A percentile compares a stretch with the other conserved stretches of the same genome.
phyloP scores from a whole-genome alignment of 2,329 filamentous ascomycete genomes.

The Cladophialophora yegresii region DNA sequence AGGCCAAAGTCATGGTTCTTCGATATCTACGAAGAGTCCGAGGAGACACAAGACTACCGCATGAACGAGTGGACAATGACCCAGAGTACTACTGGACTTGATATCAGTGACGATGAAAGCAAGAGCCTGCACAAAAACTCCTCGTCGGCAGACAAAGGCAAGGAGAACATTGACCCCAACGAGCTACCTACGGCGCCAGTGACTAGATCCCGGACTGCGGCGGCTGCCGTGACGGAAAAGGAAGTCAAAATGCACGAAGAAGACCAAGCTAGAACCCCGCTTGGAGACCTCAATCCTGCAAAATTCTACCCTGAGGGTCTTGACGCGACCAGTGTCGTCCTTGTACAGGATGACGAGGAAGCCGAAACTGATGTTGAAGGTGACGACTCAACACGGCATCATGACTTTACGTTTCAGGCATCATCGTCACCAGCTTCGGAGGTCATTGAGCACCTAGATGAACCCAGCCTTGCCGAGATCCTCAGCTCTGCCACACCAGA shows the following conservation, averaged over 20 bases:
- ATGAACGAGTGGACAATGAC: slow-evolving; percentile 65
- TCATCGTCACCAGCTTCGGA: slow-evolving; percentile 18
- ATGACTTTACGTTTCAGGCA: slow-evolving; percentile 28
- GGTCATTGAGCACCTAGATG: slow-evolving; percentile 22
- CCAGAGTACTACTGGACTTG: slow-evolving; percentile 76
- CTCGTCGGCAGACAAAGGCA: slow-evolving; percentile 61
- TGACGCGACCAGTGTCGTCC: slow-evolving; percentile 62
- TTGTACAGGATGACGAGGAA: slow-evolving; percentile 61
- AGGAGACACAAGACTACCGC: slow-evolving; percentile 88
- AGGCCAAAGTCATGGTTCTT: slow-evolving; percentile 74
- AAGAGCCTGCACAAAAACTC: slow-evolving; percentile 40
- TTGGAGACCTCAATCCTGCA: slow-evolving; percentile 66
- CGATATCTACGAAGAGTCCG: slow-evolving; percentile 89
- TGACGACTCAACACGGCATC: slow-evolving; percentile 43
- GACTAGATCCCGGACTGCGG: slow-evolving; percentile 54
- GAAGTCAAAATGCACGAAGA: slow-evolving; percentile 56
- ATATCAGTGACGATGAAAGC: slow-evolving; percentile 84
- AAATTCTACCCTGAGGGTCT: slow-evolving; percentile 70
- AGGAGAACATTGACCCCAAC: slow-evolving; percentile 86
- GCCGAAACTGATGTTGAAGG: slow-evolving; percentile 28
- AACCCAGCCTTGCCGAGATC: slow-evolving; percentile 26
- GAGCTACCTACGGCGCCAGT: slow-evolving; percentile 57
- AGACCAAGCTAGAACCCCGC: slow-evolving; percentile 65
- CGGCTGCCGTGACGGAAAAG: slow-evolving; percentile 32
- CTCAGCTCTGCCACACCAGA: slow-evolving; percentile 19